Base-by-base conservation (phyloP, 2,329 filamentous ascomycete genomes). In the Chaetomiaceae sp. region DNA sequence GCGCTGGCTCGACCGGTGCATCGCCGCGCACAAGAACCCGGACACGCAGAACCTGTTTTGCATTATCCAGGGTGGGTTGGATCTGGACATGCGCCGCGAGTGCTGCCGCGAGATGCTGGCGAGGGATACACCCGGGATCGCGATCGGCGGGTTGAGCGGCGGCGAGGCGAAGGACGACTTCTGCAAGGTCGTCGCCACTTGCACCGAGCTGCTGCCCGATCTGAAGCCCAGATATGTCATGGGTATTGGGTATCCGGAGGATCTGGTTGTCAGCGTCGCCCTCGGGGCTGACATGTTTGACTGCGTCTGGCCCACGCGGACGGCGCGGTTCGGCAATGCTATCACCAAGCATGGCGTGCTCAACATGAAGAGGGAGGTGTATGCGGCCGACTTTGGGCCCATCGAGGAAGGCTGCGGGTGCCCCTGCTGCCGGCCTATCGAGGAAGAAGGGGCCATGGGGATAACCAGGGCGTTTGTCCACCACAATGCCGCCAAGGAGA, bases 201-300 rank as follows among this genome's bases (percentile, higher is more conserved):
- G 94, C 69, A 97, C 94, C 1, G 81, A 77, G 29, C 71, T 96
- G 54, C 77, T 99, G 17, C 95, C 95, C 0, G 87, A 92, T 54
- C 76, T 88, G 57, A 99, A 99, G 72, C 94, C 94, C n/a, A 82
- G 94, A 68, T 99, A 99, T 72, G 92, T 99, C 53, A 99, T 99
- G 95, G 94, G 94, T 17, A 94, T 99, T 62, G 91, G 94, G 12
- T 99, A 96, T 69, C 94, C 94, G 1, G 94, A 97, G 73, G 94
- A 99, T 66, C 77, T 99, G 52, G 82, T 99, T 2, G 91, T 99
- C 36, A 95, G 90, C 49, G 85, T 96, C 4, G 94, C 94, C 1
- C 79, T 99, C 0, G 94, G 94, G 3, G 94, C 94, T 45, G 94
- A 99, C 72, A 99, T 99, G 94, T 99, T 99, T 68, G 94, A 99